Evolutionary conservation across 768 basidiomycete genomes (phyloP).

Genomic region (Mycena vulgaris): DNA sequence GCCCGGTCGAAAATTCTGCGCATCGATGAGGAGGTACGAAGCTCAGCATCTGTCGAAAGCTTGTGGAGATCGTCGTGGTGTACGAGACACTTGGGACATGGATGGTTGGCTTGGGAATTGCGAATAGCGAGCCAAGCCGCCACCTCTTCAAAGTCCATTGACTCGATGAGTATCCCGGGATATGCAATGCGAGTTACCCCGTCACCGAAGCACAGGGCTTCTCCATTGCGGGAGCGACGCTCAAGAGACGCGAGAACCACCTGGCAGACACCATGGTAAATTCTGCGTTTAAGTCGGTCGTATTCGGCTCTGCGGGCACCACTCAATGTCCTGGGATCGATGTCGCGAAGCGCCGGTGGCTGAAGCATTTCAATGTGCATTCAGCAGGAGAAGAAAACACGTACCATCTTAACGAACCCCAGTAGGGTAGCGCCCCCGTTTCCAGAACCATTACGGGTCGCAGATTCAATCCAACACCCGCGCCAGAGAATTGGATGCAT

Average conservation of each 20-base stretch:
- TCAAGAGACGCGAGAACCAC: slow-evolving; percentile 30
- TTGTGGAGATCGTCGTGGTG: slow-evolving; percentile 33
- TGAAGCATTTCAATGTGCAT: neutral
- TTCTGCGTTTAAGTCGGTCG: slow-evolving; percentile 25
- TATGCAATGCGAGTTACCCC: slow-evolving; percentile 14
- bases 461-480: neutral
- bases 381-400: neutral
- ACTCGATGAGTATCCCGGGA: slow-evolving; percentile 34
- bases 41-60: neutral
- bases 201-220: slow-evolving; percentile 35
- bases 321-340: slow-evolving; percentile 18
- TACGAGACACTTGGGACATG: slow-evolving; percentile 39
- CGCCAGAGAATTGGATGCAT: neutral
- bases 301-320: slow-evolving; percentile 8
- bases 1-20: neutral
- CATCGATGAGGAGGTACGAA: slow-evolving; percentile 7
- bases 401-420: neutral
- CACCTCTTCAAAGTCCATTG: slow-evolving; percentile 39
- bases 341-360: neutral
- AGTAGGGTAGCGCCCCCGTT: neutral
- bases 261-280: slow-evolving; percentile 35
- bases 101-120: slow-evolving; percentile 29
- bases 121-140: slow-evolving; percentile 6
- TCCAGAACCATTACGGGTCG: neutral
- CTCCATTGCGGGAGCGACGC: slow-evolving; percentile 30